These are phyloP conservation scores for Magnusiomyces magnusii DNA, from an alignment of 1,139 yeast species.

Conservation along the genomic window DNA sequence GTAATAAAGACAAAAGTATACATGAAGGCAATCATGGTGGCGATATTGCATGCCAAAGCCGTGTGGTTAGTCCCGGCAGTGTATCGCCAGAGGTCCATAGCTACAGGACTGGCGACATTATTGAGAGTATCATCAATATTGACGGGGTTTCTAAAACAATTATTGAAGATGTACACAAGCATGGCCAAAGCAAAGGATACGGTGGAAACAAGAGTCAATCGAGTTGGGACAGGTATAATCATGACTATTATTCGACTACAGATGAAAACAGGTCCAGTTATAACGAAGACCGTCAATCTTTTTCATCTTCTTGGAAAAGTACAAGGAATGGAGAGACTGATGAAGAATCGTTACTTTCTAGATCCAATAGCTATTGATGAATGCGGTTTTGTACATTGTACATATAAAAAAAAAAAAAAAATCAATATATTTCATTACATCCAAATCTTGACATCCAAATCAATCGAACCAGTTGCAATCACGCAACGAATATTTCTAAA, in stretches of 20 bases:
- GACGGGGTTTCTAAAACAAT: slow-evolving; percentile 84
- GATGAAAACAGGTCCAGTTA: no score
- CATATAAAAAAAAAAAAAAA: not conserved
- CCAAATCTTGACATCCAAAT: slow-evolving; percentile 83
- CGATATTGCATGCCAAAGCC: slow-evolving; percentile 17
- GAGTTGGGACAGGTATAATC: no score
- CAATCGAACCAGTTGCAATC: slow-evolving; percentile 79
- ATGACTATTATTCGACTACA: no score
- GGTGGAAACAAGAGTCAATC: no score
- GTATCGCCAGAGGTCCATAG: slow-evolving; percentile 25
- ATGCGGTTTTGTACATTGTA: not conserved
- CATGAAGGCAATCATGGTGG: no score
- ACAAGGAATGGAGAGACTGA: not conserved
- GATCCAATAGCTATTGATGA: not conserved
- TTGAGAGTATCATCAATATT: slow-evolving; percentile 76
- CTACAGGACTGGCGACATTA: slow-evolving; percentile 55
- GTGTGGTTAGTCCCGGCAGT: slow-evolving; percentile 3
- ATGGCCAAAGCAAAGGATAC: not conserved
- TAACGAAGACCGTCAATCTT: no score
- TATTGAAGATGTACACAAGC: slow-evolving; percentile 44
- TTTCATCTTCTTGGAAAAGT: no score
- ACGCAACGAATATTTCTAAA: slow-evolving; percentile 28
- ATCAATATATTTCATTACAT: slow-evolving; percentile 8
- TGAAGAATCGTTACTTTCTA: not conserved
- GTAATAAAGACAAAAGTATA: not conserved